phyloP scores from a whole-genome alignment of 805 yeast species.

The Candida pini region DNA sequence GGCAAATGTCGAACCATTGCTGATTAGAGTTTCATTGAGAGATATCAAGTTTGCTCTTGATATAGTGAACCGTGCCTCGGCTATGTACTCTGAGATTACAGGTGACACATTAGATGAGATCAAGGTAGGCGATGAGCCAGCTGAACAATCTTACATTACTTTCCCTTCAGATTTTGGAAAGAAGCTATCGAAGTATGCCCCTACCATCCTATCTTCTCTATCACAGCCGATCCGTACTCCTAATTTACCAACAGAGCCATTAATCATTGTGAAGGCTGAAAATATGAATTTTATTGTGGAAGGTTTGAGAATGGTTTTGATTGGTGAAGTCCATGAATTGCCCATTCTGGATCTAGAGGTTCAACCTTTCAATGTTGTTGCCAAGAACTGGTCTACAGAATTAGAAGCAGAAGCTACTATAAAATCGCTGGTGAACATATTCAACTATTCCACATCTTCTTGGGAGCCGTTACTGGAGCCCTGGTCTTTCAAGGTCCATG shows the following conservation, averaged over 20 bases:
- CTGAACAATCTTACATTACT: conserved; percentile 25
- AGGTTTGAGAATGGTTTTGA: conserved; percentile 74
- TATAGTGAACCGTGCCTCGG: conserved; percentile 69
- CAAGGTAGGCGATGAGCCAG: conserved; percentile 3
- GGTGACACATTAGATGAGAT: conserved; percentile 10
- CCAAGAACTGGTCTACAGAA: conserved; percentile 83
- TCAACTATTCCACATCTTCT: conserved; percentile 81
- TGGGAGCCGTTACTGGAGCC: conserved; percentile 96
- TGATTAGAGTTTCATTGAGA: conserved; percentile 76
- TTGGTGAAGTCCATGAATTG: conserved; percentile 87
- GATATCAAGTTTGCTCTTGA: conserved; percentile 78
- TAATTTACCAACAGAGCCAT: conserved; percentile 18
- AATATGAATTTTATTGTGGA: conserved; percentile 58
- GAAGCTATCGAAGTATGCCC: conserved; percentile 60
- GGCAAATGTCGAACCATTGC: conserved; percentile 70
- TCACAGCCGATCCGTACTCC: conserved; percentile 29
- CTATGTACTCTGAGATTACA: conserved; percentile 32
- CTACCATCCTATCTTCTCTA: conserved; percentile 51
- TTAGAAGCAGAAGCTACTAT: conserved; percentile 62
- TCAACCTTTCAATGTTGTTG: conserved; percentile 60
- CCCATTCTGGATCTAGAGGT: conserved; percentile 78
- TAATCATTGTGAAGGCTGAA: conserved; percentile 59
- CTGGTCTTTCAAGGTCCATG: conserved; percentile 73
- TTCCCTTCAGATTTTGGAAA: conserved; percentile 62
- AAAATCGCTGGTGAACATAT: conserved; percentile 66